phyloP scores from a whole-genome alignment of 257 asterid species.

The Craterostigma plantagineum region DNA sequence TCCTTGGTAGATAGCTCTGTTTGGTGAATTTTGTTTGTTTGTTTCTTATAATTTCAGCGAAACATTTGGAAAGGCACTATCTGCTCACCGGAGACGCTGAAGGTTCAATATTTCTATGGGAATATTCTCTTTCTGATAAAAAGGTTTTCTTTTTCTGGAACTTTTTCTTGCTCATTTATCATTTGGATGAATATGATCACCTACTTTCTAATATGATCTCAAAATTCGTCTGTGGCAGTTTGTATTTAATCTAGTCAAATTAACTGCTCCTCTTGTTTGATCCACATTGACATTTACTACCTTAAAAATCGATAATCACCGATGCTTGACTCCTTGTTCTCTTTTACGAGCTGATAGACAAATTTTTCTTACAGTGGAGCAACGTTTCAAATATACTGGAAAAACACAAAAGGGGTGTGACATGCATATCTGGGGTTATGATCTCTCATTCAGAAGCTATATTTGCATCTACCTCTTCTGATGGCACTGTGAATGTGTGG shows the following conservation, averaged over 20 bases:
- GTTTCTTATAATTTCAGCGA: slow-evolving; percentile 23
- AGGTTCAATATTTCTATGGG: slow-evolving; percentile 77
- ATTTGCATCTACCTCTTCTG: slow-evolving; percentile 87
- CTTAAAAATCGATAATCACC: too few species aligned
- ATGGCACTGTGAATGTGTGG: slow-evolving; percentile 67
- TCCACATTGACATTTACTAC: too few species aligned
- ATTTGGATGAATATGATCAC: too few species aligned
- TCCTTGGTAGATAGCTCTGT: slow-evolving; percentile 1
- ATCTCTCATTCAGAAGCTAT: slow-evolving; percentile 43
- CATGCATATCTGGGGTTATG: slow-evolving; percentile 65
- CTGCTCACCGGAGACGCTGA: slow-evolving; percentile 90
- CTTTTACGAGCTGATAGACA: slow-evolving; percentile 8
- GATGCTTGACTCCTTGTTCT: not conserved
- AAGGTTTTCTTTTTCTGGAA: slow-evolving; percentile 36
- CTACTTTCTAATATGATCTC: too few species aligned
- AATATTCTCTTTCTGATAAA: slow-evolving; percentile 34
- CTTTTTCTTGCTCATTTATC: not conserved
- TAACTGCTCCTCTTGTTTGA: too few species aligned
- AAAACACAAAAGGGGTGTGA: slow-evolving; percentile 76
- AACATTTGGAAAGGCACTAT: slow-evolving; percentile 37
- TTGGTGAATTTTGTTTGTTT: not conserved
- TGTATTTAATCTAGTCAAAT: too few species aligned
- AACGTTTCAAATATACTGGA: slow-evolving; percentile 53
- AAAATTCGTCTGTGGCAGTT: too few species aligned
- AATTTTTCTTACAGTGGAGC: slow-evolving; percentile 50